These are phyloP conservation scores for Zymoseptoria passerinii DNA, from an alignment of 2,329 filamentous ascomycete genomes.

Conservation along the genomic window DNA sequence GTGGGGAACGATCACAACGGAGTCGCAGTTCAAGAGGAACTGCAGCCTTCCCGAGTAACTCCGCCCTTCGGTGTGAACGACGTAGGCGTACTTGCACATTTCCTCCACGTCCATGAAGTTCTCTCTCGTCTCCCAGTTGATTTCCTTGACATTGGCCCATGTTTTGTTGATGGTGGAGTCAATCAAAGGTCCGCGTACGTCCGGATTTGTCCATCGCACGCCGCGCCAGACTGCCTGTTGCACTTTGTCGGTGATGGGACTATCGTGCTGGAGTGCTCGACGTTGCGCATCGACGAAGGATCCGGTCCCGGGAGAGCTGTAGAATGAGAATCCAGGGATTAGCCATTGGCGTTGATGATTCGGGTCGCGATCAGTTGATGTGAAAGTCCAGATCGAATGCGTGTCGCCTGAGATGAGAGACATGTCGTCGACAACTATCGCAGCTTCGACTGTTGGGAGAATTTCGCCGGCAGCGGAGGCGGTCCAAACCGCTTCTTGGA, in stretches of 20 bases:
- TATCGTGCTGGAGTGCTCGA: constrained; percentile 11
- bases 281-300: constrained; percentile 17
- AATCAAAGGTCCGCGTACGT: constrained; percentile 24
- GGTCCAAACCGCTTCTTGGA: constrained; percentile 37
- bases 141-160: constrained; percentile 30
- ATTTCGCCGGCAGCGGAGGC: constrained; percentile 29
- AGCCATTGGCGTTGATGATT: constrained; percentile 37
- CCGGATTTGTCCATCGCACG: constrained; percentile 15
- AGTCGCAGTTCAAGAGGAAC: constrained; percentile 25
- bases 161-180: constrained; percentile 21
- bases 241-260: constrained; percentile 16
- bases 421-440: constrained; percentile 40
- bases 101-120: constrained; percentile 15
- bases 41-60: constrained; percentile 25
- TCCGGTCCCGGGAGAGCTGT: constrained; percentile 29
- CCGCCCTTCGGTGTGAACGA: constrained; percentile 25
- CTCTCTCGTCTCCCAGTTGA: constrained; percentile 10
- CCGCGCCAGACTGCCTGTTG: constrained; percentile 24
- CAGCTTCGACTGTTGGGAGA: constrained; percentile 42
- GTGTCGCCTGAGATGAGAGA: constrained; percentile 6
- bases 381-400: constrained; percentile 19
- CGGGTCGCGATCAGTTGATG: constrained; percentile 16
- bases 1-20: constrained; percentile 21
- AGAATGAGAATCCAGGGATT: constrained; percentile 46
- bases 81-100: constrained; percentile 21